Conservation (phyloP, 257 asterid genomes). For the Jaltomata sinuosa region DNA sequence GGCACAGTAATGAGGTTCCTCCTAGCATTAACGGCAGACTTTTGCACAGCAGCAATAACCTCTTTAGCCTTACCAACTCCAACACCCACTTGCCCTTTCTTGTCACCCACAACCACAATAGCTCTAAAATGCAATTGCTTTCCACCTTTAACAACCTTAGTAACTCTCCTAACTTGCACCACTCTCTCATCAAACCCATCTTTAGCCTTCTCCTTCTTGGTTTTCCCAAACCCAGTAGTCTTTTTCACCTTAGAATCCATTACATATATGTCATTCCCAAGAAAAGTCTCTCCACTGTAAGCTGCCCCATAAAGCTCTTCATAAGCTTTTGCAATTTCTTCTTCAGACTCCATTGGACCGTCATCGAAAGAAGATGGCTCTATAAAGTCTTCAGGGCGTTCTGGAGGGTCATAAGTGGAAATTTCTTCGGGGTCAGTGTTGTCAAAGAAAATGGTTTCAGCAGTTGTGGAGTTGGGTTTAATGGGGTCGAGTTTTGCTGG, state of each 20-base stretch:
- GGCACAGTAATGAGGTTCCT: constrained; percentile 71
- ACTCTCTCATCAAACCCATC: constrained; percentile 95
- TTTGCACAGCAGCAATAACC: constrained; percentile 72
- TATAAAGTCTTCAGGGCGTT: constrained; percentile 50
- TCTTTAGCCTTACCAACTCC: constrained; percentile 97
- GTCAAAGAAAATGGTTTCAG: constrained; percentile 36
- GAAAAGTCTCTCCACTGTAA: constrained; percentile 59
- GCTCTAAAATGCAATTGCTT: constrained; percentile 86
- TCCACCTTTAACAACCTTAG: constrained; percentile 97
- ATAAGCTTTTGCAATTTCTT: constrained; percentile 59
- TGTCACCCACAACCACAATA: constrained; percentile 81
- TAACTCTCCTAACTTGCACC: constrained; percentile 89
- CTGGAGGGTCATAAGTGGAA: constrained; percentile 51
- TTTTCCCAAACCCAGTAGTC: constrained; percentile 43
- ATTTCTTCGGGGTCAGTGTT: constrained; percentile 40
- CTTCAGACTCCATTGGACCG: constrained; percentile 64
- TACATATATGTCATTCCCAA: constrained; percentile 56
- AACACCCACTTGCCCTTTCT: constrained; percentile 84
- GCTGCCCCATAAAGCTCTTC: constrained; percentile 82
- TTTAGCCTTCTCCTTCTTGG: constrained; percentile 56
- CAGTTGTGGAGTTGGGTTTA: constrained; percentile 24
- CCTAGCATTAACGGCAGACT: constrained; percentile 78
- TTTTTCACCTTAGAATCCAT: constrained; percentile 80
- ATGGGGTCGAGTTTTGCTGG: constrained; percentile 13
- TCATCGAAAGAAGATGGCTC: constrained; percentile 70